Evolutionary conservation across 768 basidiomycete species (phyloP).

Genomic region (Boletus vinaceobasis): DNA sequence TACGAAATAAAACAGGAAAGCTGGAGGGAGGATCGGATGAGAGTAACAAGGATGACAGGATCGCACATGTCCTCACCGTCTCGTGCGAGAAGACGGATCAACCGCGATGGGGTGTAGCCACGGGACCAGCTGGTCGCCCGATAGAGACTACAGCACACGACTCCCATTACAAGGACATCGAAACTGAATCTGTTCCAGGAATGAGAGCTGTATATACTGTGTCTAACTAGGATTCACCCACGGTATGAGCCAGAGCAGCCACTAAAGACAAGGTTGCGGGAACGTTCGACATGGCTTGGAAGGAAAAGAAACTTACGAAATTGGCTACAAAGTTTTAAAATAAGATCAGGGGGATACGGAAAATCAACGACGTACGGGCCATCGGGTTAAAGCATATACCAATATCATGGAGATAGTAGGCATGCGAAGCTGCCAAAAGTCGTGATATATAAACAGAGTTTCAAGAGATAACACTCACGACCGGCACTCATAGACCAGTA

Average conservation of each 20-base stretch:
- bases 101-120: background rate
- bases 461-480: background rate
- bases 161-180: slow-evolving; percentile 8
- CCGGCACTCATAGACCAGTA: background rate
- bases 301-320: slow-evolving; percentile 4
- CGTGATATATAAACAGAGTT: background rate
- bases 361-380: slow-evolving; percentile 9
- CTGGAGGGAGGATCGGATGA: slow-evolving; percentile 1
- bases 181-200: slow-evolving; percentile 11
- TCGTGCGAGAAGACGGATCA: slow-evolving; percentile 18
- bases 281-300: background rate
- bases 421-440: background rate
- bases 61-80: slow-evolving; percentile 19
- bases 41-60: background rate
- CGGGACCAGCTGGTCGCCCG: background rate
- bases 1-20: slow-evolving; percentile 16
- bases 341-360: background rate
- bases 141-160: slow-evolving; percentile 5
- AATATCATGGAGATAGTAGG: slow-evolving; percentile 5
- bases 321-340: background rate
- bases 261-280: slow-evolving; percentile 7
- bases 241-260: slow-evolving; percentile 9
- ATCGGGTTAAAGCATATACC: slow-evolving; percentile 9
- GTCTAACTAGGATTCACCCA: background rate
- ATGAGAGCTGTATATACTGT: background rate